Evolutionary conservation across 2,329 filamentous ascomycete genomes (phyloP), one percentile per base, ranked within the genome.

Genomic region (Stagonosporopsis cucurbitacearum): DNA sequence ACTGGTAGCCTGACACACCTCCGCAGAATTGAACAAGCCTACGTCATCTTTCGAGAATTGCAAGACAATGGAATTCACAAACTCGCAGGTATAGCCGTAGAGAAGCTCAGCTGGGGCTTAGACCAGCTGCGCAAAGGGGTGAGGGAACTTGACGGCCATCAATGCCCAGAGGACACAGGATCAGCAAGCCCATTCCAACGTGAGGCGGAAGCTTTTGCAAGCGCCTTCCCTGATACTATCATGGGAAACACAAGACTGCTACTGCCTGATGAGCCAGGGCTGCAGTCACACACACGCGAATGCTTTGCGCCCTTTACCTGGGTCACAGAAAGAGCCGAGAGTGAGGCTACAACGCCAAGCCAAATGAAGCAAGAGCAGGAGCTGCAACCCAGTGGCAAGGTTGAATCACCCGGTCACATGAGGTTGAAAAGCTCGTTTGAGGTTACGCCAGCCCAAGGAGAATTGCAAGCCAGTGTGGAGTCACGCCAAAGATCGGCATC

Each of bases 201-300:
- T 62, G 63, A 64, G 50, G 59, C 60, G 45, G 59, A 57, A 32
- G 58, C 52, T 25, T 37, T 40, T 23, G 36, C 53, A 25, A 45
- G 25, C 48, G 62, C 30, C 48, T 66, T 63, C 54, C 67, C 56
- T 15, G 76, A 79, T 41, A 69, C 73, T 0, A 77, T 81, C 13
- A 81, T 81, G 80, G 77, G 78, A 15, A 75, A 77, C 45, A 79
- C 77, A 2, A 78, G 79, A 5, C 81, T 81, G 79, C 68, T 79
- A 35, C 68, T 81, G 1, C 72, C 81, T 25, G 80, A 82, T 60
- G 79, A 81, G 53, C 67, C 74, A 13, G 78, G 78, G 7, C 63
- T 80, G 28, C 79, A 81, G 45, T 65, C 66, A 20, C 71, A 74
- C 51, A 58, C 65, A 17, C 60, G 64, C 4, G 72, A 76, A 55